Base-by-base conservation (phyloP, 1,139 yeast genomes). In the Lodderomyces metapsilosis region DNA sequence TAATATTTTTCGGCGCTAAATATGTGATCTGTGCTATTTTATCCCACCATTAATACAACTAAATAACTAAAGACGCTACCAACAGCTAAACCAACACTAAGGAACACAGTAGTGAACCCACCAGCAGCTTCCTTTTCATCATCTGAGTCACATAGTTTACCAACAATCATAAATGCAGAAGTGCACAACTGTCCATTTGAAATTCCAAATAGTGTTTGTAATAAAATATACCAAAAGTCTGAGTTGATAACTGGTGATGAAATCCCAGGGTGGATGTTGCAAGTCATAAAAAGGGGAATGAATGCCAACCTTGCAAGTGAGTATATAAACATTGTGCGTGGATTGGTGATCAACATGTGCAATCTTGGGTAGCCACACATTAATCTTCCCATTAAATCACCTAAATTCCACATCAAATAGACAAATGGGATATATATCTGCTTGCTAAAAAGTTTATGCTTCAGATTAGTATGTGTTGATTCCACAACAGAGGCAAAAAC, bases 41-140 rank as follows among this genome's bases (percentile, higher is more conserved):
- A 16, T 4, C 30, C 37, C 21, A 36, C 32, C 24, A 24, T 28
- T 7, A 64, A 46, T 8, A 83, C 89, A 43, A 87, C 72, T 1
- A 79, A 56, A 56, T 88, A 88, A 54, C 95, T 84, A 40, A 84
- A 59, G 1, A 89, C 53, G 49, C 95, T 82, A 2, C 98, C 97
- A 3, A 76, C 68, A 0, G 94, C 82, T 42, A 89, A 70, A 0
- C 96, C 96, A 16, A 79, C 55, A 45, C 91, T 83, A 41, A 88
- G 71, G 50, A 86, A 80, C 13, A 88, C 79, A 1, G 88, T 80
- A 43, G 95, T 85, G 59, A 89, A 86, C 3, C 96, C 97, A 31
- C 97, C 96, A 1, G 98, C 96, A 0, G 96, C 96, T 50, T 87
- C 89, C 59, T 82, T 83, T 56, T 88, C 94, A 16, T 76, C 76